Evolutionary conservation across 257 asterid species (phyloP).

Genomic region (Anisodus acutangulus): DNA sequence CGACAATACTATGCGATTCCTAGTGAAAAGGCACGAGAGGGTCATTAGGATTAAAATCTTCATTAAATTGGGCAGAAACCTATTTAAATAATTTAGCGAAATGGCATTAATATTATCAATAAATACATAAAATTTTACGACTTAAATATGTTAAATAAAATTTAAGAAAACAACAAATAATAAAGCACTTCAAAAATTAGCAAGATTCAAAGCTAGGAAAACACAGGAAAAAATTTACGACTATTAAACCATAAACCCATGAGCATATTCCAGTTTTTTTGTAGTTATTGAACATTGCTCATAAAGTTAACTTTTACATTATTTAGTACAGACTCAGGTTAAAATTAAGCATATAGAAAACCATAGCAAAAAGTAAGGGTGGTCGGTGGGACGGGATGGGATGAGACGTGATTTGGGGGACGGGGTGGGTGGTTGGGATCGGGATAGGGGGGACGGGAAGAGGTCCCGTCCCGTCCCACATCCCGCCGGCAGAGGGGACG

Average conservation of each 20-base stretch:
- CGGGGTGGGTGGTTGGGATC: too few relatives aligned
- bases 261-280: neutral
- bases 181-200: neutral
- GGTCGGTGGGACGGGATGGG: too few relatives aligned
- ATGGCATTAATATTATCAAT: neutral
- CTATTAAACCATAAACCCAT: neutral
- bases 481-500: too few relatives aligned
- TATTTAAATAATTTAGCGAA: neutral
- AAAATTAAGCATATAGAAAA: neutral
- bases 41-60: neutral
- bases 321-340: neutral
- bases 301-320: neutral
- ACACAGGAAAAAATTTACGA: neutral
- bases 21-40: neutral
- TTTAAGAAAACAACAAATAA: too few relatives aligned
- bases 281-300: neutral
- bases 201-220: neutral
- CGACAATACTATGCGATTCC: neutral
- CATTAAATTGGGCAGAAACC: neutral
- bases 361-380: too few relatives aligned
- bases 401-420: too few relatives aligned
- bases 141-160: neutral
- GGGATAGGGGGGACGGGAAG: too few relatives aligned
- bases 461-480: too few relatives aligned
- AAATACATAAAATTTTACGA: neutral